These are phyloP conservation scores for Penicillium arizonense DNA, from an alignment of 495 filamentous ascomycete species.

Conservation along the genomic window DNA sequence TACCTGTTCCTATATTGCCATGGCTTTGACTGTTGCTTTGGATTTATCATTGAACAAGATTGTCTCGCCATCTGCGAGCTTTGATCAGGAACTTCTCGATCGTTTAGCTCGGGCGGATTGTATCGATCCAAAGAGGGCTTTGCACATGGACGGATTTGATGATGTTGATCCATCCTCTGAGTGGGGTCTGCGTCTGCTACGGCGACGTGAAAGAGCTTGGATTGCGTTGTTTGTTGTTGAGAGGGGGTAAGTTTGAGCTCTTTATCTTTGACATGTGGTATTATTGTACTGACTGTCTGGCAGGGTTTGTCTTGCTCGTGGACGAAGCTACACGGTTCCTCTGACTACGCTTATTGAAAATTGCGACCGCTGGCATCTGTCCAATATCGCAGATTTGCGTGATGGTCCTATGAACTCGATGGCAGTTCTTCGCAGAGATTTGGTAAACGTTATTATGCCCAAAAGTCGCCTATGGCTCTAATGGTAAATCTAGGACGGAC, in stretches of 20 bases:
- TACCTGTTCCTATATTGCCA: slow-evolving; percentile 67
- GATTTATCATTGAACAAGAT: slow-evolving; percentile 71
- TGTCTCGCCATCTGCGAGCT: slow-evolving; percentile 52
- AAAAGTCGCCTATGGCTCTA: neutral
- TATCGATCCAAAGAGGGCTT: slow-evolving; percentile 60
- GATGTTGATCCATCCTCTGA: slow-evolving; percentile 60
- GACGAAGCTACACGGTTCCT: slow-evolving; percentile 65
- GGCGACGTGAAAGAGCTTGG: slow-evolving; percentile 67
- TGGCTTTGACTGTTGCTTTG: slow-evolving; percentile 65
- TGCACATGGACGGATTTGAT: slow-evolving; percentile 65
- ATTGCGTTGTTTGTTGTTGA: slow-evolving; percentile 72
- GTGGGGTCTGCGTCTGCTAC: slow-evolving; percentile 56
- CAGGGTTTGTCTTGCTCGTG: slow-evolving; percentile 67
- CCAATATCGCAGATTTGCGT: slow-evolving; percentile 59
- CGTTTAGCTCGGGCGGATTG: slow-evolving; percentile 60
- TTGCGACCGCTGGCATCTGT: slow-evolving; percentile 67
- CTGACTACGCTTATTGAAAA: slow-evolving; percentile 61
- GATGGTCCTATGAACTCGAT: slow-evolving; percentile 69
- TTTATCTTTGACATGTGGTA: neutral
- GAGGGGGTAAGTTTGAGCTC: slow-evolving; percentile 49
- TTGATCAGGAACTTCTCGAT: slow-evolving; percentile 45
- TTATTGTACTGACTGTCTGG: slow-evolving; percentile 8
- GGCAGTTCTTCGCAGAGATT: slow-evolving; percentile 63
- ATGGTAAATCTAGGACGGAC: slow-evolving; percentile 44
- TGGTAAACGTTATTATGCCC: slow-evolving; percentile 41